Base-by-base conservation (phyloP, 2,329 filamentous ascomycete species). In the Penicillium sp. region DNA sequence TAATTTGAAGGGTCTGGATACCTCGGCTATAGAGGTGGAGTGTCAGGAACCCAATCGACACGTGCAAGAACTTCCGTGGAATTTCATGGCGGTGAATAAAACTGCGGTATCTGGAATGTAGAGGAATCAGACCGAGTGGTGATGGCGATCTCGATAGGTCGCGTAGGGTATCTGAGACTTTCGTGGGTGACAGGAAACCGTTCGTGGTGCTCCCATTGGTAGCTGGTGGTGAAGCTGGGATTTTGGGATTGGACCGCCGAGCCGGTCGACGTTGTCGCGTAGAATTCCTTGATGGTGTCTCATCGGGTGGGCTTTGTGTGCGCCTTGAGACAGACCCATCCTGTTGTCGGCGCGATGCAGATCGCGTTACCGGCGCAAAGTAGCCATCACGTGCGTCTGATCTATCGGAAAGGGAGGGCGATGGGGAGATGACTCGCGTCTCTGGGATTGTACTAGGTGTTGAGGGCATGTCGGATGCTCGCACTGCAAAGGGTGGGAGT, bases 31-130 rank as follows among this genome's bases (percentile, higher is more conserved):
- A 99, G 37, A 98, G 84, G 79, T 88, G 90, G 46, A 96, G 84
- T 21, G 93, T 92, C 59, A 98, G 83, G 78, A 98, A 98, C 54
- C 95, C 95, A 71, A 99, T 99, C 48, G 93, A 97, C 56, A 98
- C 91, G 74, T 99, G 95, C 37, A 99, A 83, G 42, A 88, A 80
- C 76, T 99, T 99, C 67, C 95, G 89, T 10, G 95, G 95, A 53
- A 99, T 93, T 78, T 99, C 95, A 76, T 99, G 93, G 69, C 92
- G 92, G 82, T 99, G 95, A 62, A 96, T 91, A 71, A 99, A 92
- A 27, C 85, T 89, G 67, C 92, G 86, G 85, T 95, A 99, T 72
- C 95, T 89, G 59, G 91, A 84, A 75, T 99, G 95, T 68, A 99
- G 93, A 2, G 95, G 95, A 60, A 99, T 99, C 49, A 98, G 82